Conservation (phyloP, 495 filamentous ascomycete genomes). For the Choiromyces venosus region DNA sequence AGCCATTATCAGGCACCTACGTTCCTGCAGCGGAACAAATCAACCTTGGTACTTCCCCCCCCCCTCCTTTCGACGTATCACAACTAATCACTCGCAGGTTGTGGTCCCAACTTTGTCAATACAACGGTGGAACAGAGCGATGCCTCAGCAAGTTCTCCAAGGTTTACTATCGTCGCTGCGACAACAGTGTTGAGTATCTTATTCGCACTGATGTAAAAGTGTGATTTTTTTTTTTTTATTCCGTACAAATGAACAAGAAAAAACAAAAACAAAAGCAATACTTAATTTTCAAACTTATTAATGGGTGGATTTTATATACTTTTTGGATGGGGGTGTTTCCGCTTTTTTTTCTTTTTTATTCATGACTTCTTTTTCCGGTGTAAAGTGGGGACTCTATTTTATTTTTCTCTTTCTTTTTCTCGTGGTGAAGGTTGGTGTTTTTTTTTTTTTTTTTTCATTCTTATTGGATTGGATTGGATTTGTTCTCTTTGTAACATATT, state of each 20-base stretch:
- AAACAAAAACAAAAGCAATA: not conserved
- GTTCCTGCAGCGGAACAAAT: constrained; percentile 58
- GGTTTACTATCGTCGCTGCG: not conserved
- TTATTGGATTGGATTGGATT: not conserved
- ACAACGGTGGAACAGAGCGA: constrained; percentile 12
- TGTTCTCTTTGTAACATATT: not conserved
- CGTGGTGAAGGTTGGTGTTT: not conserved
- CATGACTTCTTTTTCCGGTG: not conserved
- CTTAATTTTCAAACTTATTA: not conserved
- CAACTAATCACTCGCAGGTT: constrained; percentile 21
- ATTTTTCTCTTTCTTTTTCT: not conserved
- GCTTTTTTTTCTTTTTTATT: not conserved
- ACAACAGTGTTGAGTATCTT: not conserved
- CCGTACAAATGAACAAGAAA: too few relatives aligned
- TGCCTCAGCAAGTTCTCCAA: not conserved
- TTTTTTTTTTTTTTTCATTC: not conserved
- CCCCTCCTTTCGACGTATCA: not conserved
- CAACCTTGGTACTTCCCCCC: constrained; percentile 47
- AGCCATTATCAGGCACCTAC: constrained; percentile 58
- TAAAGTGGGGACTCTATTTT: not conserved
- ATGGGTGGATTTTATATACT: not conserved
- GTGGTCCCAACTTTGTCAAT: constrained; percentile 30
- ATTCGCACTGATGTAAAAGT: not conserved
- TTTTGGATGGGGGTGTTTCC: not conserved
- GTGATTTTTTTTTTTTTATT: not conserved